These are phyloP conservation scores for Onygenales sp. DNA, from an alignment of 2,329 filamentous ascomycete species.

Conservation along the genomic window DNA sequence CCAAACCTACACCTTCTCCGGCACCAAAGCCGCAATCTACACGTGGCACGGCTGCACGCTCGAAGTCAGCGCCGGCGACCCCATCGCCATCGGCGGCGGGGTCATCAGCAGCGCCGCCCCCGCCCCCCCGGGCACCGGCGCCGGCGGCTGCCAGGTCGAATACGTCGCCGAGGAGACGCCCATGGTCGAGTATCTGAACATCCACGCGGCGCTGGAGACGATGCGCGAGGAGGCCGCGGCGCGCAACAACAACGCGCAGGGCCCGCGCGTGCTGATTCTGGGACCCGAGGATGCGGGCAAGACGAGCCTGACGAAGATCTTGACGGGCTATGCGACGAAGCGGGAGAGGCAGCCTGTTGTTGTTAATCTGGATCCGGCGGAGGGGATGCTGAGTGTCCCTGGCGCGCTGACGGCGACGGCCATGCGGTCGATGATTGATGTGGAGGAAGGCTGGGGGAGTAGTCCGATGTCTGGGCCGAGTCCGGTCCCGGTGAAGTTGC, in stretches of 20 bases:
- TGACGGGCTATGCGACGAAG: slow-evolving; percentile 71
- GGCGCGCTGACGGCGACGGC: slow-evolving; percentile 80
- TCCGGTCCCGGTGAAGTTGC: slow-evolving; percentile 80
- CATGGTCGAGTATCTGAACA: slow-evolving; percentile 69
- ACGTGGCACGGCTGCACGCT: slow-evolving; percentile 87
- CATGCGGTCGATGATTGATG: slow-evolving; percentile 77
- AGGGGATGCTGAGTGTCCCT: slow-evolving; percentile 67
- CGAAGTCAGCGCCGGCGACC: slow-evolving; percentile 58
- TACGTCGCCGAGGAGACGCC: slow-evolving; percentile 71
- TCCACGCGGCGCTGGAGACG: slow-evolving; percentile 76
- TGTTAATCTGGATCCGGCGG: slow-evolving; percentile 73
- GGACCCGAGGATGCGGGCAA: slow-evolving; percentile 74
- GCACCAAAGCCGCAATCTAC: slow-evolving; percentile 77
- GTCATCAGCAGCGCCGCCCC: slow-evolving; percentile 3
- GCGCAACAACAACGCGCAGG: slow-evolving; percentile 35
- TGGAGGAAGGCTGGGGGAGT: slow-evolving; percentile 80
- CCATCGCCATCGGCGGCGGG: slow-evolving; percentile 23
- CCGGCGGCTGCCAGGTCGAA: slow-evolving; percentile 57
- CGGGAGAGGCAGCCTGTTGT: slow-evolving; percentile 66
- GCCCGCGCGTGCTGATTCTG: slow-evolving; percentile 75
- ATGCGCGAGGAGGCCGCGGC: slow-evolving; percentile 54
- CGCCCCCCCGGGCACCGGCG: slow-evolving; percentile 22
- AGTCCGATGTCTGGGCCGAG: slow-evolving; percentile 87
- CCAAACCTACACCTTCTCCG: slow-evolving; percentile 69
- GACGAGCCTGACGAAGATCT: slow-evolving; percentile 65